A percentile compares a stretch with the other conserved stretches of the same genome.
Evolutionary conservation across 139 green algal species (phyloP).

Genomic region (Ettlia oleoabundans): DNA sequence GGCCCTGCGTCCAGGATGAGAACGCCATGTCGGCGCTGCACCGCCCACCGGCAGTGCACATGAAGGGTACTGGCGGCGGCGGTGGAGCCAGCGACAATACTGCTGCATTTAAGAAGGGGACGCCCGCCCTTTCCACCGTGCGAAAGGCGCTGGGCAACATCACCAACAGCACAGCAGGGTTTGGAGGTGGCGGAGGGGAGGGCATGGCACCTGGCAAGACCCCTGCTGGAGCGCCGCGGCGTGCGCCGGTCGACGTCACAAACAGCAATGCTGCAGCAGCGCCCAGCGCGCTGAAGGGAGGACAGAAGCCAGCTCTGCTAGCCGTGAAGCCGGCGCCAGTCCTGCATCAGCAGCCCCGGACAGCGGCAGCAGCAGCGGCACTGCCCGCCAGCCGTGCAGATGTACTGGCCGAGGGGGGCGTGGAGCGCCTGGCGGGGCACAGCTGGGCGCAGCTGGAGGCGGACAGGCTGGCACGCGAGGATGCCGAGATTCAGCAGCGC

Average conservation of each 20-base stretch:
- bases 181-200: not conserved
- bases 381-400: not conserved
- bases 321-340: not conserved
- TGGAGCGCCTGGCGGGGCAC: slow-evolving; percentile 29
- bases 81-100: not conserved
- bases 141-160: slow-evolving; percentile 51
- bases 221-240: slow-evolving; percentile 7
- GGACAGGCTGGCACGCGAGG: slow-evolving; percentile 18
- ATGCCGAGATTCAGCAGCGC: slow-evolving; percentile 26
- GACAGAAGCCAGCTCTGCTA: not conserved
- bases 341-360: not conserved
- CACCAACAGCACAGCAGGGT: slow-evolving; percentile 24
- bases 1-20: slow-evolving; percentile 43
- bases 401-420: slow-evolving; percentile 22
- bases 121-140: not conserved
- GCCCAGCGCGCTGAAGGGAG: not conserved
- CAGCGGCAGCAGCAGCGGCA: not conserved
- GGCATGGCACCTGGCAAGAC: slow-evolving; percentile 20
- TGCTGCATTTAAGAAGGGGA: not conserved
- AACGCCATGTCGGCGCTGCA: slow-evolving; percentile 21
- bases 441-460: slow-evolving; percentile 36
- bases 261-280: slow-evolving; percentile 15
- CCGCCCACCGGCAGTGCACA: not conserved
- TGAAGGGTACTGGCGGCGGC: not conserved
- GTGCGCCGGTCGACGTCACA: slow-evolving; percentile 34